Conservation (phyloP, 164 flowering plant genomes). For the Cinnamomum chago region DNA sequence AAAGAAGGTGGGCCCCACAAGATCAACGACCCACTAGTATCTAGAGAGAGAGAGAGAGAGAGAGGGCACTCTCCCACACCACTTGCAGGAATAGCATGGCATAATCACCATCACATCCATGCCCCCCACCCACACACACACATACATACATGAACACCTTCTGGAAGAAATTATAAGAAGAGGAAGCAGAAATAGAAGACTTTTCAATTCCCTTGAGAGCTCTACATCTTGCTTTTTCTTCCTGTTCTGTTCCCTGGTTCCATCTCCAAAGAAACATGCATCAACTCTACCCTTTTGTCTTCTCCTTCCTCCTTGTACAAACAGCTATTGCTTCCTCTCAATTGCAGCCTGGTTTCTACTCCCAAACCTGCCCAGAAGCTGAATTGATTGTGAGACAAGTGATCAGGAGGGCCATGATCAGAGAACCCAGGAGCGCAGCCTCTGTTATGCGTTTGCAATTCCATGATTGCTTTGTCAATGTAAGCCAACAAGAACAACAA, state of each 20-base stretch:
- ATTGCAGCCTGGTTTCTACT: conserved; percentile 47
- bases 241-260: neutral
- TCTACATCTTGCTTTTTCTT: neutral
- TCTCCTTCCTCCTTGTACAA: conserved; percentile 6
- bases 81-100: neutral
- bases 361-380: conserved; percentile 63
- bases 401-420: conserved; percentile 45
- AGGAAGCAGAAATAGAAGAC: neutral
- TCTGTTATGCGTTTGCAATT: conserved; percentile 95
- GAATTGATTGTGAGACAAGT: conserved; percentile 50
- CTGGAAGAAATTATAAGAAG: neutral
- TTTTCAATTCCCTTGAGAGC: neutral
- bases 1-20: no score
- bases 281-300: neutral
- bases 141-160: neutral
- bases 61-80: neutral
- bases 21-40: no score
- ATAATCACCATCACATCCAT: neutral
- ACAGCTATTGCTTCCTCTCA: neutral
- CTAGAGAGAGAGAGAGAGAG: no score
- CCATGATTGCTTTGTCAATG: conserved; percentile 94
- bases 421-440: conserved; percentile 67
- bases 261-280: neutral
- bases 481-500: conserved; percentile 17
- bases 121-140: neutral